Conservation (phyloP, 1,139 yeast species). For the Hyphopichia wangnamkhiaoensis region DNA sequence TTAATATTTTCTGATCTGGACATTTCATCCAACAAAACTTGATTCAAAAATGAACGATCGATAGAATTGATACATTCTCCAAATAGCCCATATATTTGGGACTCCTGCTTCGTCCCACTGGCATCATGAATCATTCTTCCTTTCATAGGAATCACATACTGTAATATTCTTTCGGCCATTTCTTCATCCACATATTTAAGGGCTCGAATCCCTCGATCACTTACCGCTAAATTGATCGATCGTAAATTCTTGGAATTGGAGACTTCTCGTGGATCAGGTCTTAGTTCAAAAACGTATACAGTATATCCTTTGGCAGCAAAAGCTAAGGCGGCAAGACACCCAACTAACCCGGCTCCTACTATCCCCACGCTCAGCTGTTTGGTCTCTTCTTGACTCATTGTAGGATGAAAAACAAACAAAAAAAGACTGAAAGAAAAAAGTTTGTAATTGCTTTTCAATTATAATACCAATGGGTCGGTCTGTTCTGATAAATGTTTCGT, state of each 20-base stretch:
- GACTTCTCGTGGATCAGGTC: conserved; percentile 41
- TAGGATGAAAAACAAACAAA: background rate
- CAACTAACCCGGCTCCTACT: conserved; percentile 88
- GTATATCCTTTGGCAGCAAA: conserved; percentile 70
- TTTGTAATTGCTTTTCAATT: background rate
- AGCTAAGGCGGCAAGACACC: conserved; percentile 83
- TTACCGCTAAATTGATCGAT: conserved; percentile 85
- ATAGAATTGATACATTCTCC: conserved; percentile 88
- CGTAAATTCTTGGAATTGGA: conserved; percentile 39
- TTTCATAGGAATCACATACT: conserved; percentile 74
- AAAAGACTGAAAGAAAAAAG: background rate
- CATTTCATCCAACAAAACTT: conserved; percentile 62
- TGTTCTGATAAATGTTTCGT: no score
- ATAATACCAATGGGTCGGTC: no score
- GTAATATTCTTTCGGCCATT: conserved; percentile 57
- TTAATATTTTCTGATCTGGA: conserved; percentile 43
- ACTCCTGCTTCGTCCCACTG: conserved; percentile 58
- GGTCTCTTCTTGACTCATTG: background rate
- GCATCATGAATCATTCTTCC: conserved; percentile 88
- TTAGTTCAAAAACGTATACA: conserved; percentile 69
- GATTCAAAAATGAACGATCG: conserved; percentile 71
- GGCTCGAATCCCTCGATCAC: conserved; percentile 79
- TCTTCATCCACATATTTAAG: conserved; percentile 59
- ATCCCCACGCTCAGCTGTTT: conserved; percentile 43
- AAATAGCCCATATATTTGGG: conserved; percentile 78